Evolutionary conservation across 1,284 basidiomycete genomes (phyloP), one percentile per base, ranked within the genome.

Genomic region (Ustilago vetiveriae): DNA sequence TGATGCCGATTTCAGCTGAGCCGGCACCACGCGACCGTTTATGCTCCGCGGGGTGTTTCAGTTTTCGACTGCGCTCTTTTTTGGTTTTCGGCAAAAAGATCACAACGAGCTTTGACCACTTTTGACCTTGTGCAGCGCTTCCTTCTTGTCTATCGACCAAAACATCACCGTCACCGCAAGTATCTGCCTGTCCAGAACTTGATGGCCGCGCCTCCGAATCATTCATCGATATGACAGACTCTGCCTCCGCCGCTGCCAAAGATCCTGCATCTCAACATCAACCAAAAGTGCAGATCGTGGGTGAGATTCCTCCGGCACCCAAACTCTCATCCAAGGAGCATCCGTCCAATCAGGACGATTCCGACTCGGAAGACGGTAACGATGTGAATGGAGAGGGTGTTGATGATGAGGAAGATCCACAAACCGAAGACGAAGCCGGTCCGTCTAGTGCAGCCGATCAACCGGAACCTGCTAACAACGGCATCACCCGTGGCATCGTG

Each of bases 341-440:
- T 4, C 19, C 40, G 1, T n/a, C 40, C 11, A 44, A 39, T 23
- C 40, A 16, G 4, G 48, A 60, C 11, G 71, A 71, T 23, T 55
- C 68, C 7, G 72, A 72, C 17, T 76, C 74, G 7, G 74, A 76
- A 1, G 46, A 66, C 16, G 65, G 67, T n/a, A 26, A 41, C 5
- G 39, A 55, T 14, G 19, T 8, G 8, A 19, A 37, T 14, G 17
- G 17, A 14, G 24, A 21, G 5, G 40, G 4, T 4, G 43, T 48
- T 6, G 55, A 53, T 7, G 45, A 57, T 5, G 50, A 54, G 6
- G 51, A 73, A 2, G 74, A 74, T 21, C 58, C 54, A 0, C 66
- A 60, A 22, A 69, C 68, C 1, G 65, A 69, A 22, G 73, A 75
- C 24, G 74, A 74, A 19, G 74, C 53, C 6, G 60, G 55, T 2